Conservation (phyloP, 163 green algal genomes). For the Scenedesmus sp. region DNA sequence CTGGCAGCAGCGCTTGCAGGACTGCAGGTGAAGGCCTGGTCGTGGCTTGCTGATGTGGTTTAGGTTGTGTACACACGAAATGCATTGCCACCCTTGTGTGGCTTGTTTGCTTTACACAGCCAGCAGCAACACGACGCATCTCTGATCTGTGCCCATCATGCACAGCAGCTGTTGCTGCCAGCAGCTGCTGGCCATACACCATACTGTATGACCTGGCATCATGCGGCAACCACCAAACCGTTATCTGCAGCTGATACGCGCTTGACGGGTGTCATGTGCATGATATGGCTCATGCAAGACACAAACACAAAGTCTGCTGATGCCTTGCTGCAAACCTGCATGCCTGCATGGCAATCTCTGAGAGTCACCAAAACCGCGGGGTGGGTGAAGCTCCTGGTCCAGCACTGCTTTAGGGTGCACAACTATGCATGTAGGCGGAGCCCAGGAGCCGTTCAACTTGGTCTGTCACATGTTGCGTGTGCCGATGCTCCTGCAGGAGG, state of each 20-base stretch:
- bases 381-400: too few species aligned
- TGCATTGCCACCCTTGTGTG: too few species aligned
- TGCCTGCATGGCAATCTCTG: slow-evolving; percentile 48
- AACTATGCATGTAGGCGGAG: too few species aligned
- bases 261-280: too few species aligned
- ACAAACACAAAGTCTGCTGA: too few species aligned
- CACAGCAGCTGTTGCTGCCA: slow-evolving; percentile 11
- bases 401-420: too few species aligned
- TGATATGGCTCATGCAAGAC: too few species aligned
- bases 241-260: too few species aligned
- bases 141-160: background rate
- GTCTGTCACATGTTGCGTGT: too few species aligned
- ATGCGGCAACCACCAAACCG: background rate
- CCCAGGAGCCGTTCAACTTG: too few species aligned
- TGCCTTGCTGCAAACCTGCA: background rate
- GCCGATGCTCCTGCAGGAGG: slow-evolving; percentile 63
- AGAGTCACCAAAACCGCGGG: too few species aligned
- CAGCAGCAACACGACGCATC: background rate
- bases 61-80: background rate
- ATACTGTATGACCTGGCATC: slow-evolving; percentile 2
- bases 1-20: slow-evolving; percentile 58
- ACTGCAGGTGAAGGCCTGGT: slow-evolving; percentile 53
- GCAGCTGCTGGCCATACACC: background rate
- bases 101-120: background rate
- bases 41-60: background rate